Evolutionary conservation across 352 stramenopile genomes (phyloP).

Genomic region (Phytopythium oedochilum): DNA sequence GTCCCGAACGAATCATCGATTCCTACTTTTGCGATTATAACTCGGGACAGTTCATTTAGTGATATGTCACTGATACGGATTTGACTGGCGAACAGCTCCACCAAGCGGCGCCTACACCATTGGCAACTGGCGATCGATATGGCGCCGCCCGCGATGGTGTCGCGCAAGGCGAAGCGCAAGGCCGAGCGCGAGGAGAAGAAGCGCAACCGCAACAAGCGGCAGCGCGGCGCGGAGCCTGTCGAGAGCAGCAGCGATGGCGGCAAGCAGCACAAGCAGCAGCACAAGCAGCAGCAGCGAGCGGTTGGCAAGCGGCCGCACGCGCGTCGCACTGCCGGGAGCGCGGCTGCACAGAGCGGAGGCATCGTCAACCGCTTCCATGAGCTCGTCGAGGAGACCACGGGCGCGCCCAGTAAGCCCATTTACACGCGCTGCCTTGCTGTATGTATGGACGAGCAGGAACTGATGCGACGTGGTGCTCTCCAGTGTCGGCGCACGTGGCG

Average conservation of each 20-base stretch:
- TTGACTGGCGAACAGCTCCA: slow-evolving; percentile 2
- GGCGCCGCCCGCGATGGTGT: slow-evolving; percentile 19
- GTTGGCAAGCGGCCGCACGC: slow-evolving; percentile 1
- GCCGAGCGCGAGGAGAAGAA: slow-evolving; percentile 77
- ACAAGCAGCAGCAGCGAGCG: slow-evolving; percentile 8
- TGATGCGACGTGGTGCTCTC: too few relatives aligned
- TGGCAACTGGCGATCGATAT: slow-evolving; percentile 5
- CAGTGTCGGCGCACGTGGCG: neutral
- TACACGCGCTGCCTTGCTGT: neutral
- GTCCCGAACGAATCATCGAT: neutral
- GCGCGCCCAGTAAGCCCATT: slow-evolving; percentile 22
- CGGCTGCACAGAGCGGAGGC: slow-evolving; percentile 1
- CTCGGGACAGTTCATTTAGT: neutral
- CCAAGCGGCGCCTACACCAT: neutral
- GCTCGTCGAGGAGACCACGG: slow-evolving; percentile 64
- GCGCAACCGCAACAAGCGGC: slow-evolving; percentile 54
- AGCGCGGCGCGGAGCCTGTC: slow-evolving; percentile 18
- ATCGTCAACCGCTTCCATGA: slow-evolving; percentile 81
- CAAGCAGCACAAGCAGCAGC: slow-evolving; percentile 4
- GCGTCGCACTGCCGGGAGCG: slow-evolving; percentile 8
- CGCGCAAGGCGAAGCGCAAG: slow-evolving; percentile 80
- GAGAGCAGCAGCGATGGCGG: slow-evolving; percentile 4
- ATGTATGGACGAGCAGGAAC: neutral
- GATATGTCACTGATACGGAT: neutral
- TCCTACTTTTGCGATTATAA: neutral